A percentile compares a stretch with the other conserved stretches of the same genome.
These are phyloP conservation scores for Blumeria hordei DNA, from an alignment of 2,329 filamentous ascomycete genomes.

Conservation along the genomic window DNA sequence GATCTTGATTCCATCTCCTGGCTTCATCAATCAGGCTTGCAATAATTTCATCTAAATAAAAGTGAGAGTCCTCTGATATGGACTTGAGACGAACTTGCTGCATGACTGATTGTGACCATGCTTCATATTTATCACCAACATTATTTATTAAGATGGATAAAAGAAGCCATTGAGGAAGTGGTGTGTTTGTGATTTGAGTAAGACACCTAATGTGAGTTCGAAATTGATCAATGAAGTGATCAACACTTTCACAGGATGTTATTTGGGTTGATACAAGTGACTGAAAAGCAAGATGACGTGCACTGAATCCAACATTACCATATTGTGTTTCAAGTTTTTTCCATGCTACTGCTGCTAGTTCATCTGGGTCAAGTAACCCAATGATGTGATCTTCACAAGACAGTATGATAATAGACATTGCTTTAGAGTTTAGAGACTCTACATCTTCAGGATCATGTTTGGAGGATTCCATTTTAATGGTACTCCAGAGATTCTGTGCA, in stretches of 20 bases:
- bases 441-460: neutral
- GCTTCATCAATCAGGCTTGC: too few species aligned
- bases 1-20: too few species aligned
- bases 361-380: neutral
- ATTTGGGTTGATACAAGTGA: neutral
- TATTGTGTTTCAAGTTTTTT: neutral
- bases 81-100: neutral
- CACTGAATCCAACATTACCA: neutral
- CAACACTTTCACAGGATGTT: neutral
- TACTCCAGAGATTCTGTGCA: neutral
- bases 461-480: neutral
- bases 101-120: neutral
- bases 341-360: neutral
- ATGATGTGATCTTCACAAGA: neutral
- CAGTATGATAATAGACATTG: neutral
- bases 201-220: neutral
- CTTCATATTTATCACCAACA: neutral
- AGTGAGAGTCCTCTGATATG: neutral
- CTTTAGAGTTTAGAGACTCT: neutral
- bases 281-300: neutral
- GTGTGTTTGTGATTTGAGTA: neutral
- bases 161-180: neutral
- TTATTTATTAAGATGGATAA: neutral
- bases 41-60: neutral
- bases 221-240: neutral